These are phyloP conservation scores for Orbilia oligospora DNA, from an alignment of 2,329 filamentous ascomycete genomes.

Conservation along the genomic window DNA sequence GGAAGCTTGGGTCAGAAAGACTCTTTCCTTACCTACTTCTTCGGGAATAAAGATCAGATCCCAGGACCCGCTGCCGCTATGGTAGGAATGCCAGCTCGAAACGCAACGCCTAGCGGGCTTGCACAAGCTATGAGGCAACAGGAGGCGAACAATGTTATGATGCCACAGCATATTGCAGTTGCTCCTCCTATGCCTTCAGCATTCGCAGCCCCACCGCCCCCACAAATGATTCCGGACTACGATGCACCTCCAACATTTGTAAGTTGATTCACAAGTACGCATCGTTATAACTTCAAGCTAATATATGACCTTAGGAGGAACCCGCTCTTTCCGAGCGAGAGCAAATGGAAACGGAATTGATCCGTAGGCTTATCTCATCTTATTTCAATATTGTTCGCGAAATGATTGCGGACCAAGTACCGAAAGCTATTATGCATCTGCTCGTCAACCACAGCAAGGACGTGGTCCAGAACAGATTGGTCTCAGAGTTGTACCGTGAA, in stretches of 20 bases:
- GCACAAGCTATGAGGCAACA: slow-evolving; percentile 84
- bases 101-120: slow-evolving; percentile 74
- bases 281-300: background rate
- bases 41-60: slow-evolving; percentile 86
- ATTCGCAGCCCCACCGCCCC: slow-evolving; percentile 33
- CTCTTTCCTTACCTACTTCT: slow-evolving; percentile 98
- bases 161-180: slow-evolving; percentile 54
- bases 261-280: slow-evolving; percentile 7
- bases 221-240: slow-evolving; percentile 46
- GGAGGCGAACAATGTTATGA: slow-evolving; percentile 68
- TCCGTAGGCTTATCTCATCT: slow-evolving; percentile 93
- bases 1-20: slow-evolving; percentile 72
- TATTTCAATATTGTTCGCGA: slow-evolving; percentile 99
- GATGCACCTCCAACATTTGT: slow-evolving; percentile 56
- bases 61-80: slow-evolving; percentile 68
- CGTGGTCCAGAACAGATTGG: slow-evolving; percentile 94
- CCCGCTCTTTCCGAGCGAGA: slow-evolving; percentile 94
- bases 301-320: slow-evolving; percentile 71
- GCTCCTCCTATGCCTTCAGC: slow-evolving; percentile 14
- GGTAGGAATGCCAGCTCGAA: slow-evolving; percentile 68
- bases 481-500: slow-evolving; percentile 96
- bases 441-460: slow-evolving; percentile 99
- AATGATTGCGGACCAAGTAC: slow-evolving; percentile 97
- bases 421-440: slow-evolving; percentile 98
- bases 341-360: slow-evolving; percentile 96